Base-by-base conservation (phyloP, 1,284 basidiomycete genomes). In the Flammula alnicola region DNA sequence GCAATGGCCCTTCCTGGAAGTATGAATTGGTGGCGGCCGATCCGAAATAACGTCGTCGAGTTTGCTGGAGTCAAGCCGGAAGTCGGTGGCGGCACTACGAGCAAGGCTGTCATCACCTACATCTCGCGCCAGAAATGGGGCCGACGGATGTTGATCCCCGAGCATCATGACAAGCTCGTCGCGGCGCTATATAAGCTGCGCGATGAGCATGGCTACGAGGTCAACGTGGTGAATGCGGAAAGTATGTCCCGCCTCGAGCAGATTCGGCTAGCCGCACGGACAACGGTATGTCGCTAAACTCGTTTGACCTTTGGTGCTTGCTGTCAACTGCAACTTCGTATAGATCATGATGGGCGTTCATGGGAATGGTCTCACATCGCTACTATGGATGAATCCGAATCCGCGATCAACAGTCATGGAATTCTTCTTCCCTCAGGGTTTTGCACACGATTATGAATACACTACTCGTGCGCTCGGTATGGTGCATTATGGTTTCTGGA, bases 301-400 rank as follows among this genome's bases (percentile, higher is more conserved):
- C 25, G 20, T 27, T 22, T 14, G 16, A 12, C 22, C 30, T 30
- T 23, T 40, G 26, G 23, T 3, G 25, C 30, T 40, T 35, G n/a
- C 38, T 36, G 44, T 33, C 41, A 29, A 23, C 10, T 7, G 3
- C 11, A 30, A 35, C 19, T 32, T 41, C 45, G 38, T 38, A 8
- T 49, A 93, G 88, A 87, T 93, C 59, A 79, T 93, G 81, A 85
- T 93, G 79, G 91, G 91, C 49, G 85, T 94, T 12, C 92, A 95
- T 62, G 92, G 92, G 7, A 92, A 93, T 63, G 92, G 91, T 35
- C 68, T 95, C 29, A 93, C 92, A 0, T 80, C 88, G 9, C 73
- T 93, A 2, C 63, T 94, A 4, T 95, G 91, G 91, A 93, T 94
- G 91, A 83, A 85, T 22, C 88, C 89, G 1, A 80, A 78, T 1